Conservation (phyloP, 176 grass and related monocot species). For the Rhynchospora pubera region DNA sequence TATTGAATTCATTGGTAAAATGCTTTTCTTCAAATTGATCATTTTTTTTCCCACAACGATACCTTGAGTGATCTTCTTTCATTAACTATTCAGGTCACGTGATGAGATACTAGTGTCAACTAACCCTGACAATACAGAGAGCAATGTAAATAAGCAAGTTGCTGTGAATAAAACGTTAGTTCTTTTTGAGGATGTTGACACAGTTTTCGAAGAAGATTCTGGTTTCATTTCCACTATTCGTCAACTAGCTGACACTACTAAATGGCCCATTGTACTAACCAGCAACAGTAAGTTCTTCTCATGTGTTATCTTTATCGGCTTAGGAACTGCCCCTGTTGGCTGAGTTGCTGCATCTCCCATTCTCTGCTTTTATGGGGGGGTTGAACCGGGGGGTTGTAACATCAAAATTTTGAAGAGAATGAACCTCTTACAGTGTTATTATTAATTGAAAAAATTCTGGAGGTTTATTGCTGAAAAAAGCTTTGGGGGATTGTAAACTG, state of each 20-base stretch:
- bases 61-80: not conserved
- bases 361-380: not conserved
- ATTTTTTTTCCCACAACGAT: not conserved
- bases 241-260: conserved; percentile 68
- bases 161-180: conserved; percentile 67
- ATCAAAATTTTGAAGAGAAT: not conserved
- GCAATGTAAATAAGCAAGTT: conserved; percentile 41
- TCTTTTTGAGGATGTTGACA: conserved; percentile 95
- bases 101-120: conserved; percentile 33
- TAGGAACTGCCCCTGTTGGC: not conserved
- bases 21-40: not conserved
- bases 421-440: not conserved
- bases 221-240: conserved; percentile 87
- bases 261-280: conserved; percentile 92
- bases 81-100: conserved; percentile 48
- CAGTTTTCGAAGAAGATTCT: conserved; percentile 81
- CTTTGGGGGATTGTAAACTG: not conserved
- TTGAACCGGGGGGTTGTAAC: not conserved
- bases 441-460: not conserved
- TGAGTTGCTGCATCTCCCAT: not conserved
- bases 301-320: not conserved
- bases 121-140: conserved; percentile 32
- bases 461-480: not conserved
- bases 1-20: not conserved
- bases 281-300: conserved; percentile 73